Evolutionary conservation across 352 stramenopile species (phyloP).

Genomic region (Globisporangium takayamanum): DNA sequence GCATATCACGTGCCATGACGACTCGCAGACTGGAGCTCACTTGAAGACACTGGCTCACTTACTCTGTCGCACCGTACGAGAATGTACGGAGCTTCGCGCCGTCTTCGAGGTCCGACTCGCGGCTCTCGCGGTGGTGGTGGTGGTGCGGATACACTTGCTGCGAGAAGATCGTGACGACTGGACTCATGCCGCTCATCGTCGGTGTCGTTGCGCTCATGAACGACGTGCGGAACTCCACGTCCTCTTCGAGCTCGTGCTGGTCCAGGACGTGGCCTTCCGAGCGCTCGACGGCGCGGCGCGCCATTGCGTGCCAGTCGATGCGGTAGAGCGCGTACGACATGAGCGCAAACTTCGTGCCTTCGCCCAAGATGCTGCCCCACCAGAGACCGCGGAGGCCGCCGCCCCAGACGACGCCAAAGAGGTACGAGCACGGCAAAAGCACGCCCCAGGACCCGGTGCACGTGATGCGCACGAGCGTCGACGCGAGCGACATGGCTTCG

Average conservation of each 20-base stretch:
- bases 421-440: conserved; percentile 56
- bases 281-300: conserved; percentile 48
- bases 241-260: conserved; percentile 50
- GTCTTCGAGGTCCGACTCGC: conserved; percentile 14
- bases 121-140: conserved; percentile 22
- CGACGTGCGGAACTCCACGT: conserved; percentile 51
- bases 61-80: conserved; percentile 18
- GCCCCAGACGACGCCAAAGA: conserved; percentile 42
- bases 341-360: conserved; percentile 65
- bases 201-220: conserved; percentile 55
- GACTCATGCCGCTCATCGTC: conserved; percentile 49
- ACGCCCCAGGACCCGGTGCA: conserved; percentile 63
- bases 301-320: conserved; percentile 72
- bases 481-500: conserved; percentile 72
- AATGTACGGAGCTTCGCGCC: conserved; percentile 7
- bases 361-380: conserved; percentile 68
- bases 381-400: conserved; percentile 57
- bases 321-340: conserved; percentile 46
- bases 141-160: conserved; percentile 37
- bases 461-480: conserved; percentile 67
- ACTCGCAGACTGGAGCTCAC: too few relatives aligned
- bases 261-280: conserved; percentile 50
- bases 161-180: conserved; percentile 49
- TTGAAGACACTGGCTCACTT: background rate
- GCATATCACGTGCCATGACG: too few relatives aligned